Conservation (phyloP, 495 filamentous ascomycete genomes). For the Xylaria nigripes region DNA sequence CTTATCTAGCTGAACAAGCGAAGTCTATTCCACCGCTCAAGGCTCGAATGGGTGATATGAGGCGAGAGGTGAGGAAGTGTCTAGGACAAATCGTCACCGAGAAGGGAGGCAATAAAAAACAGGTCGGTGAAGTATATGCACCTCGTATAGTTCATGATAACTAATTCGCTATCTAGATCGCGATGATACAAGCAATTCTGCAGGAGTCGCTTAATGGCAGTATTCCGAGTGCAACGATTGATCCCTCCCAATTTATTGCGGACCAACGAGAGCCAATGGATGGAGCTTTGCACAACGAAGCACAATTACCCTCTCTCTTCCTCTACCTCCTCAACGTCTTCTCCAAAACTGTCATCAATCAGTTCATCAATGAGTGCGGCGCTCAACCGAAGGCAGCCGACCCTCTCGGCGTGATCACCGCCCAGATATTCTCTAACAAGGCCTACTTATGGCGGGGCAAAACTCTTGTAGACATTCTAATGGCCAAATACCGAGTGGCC, state of each 20-base stretch:
- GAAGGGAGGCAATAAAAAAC: slow-evolving; percentile 52
- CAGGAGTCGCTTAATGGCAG: slow-evolving; percentile 33
- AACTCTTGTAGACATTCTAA: slow-evolving; percentile 73
- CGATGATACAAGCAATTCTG: slow-evolving; percentile 34
- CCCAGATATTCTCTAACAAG: slow-evolving; percentile 62
- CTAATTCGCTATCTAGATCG: slow-evolving; percentile 30
- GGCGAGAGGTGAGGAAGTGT: slow-evolving; percentile 59
- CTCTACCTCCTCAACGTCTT: slow-evolving; percentile 80
- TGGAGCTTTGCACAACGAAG: slow-evolving; percentile 45
- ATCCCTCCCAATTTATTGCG: slow-evolving; percentile 60
- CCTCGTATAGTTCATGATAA: neutral
- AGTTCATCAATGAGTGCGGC: slow-evolving; percentile 67
- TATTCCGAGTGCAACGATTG: slow-evolving; percentile 49
- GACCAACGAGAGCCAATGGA: slow-evolving; percentile 45
- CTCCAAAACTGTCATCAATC: slow-evolving; percentile 64
- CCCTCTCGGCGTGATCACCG: slow-evolving; percentile 68
- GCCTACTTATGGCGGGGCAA: slow-evolving; percentile 60
- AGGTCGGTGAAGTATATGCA: slow-evolving; percentile 35
- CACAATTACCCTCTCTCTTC: slow-evolving; percentile 55
- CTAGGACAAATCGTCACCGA: slow-evolving; percentile 66
- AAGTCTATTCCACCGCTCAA: slow-evolving; percentile 45
- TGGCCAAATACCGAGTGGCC: slow-evolving; percentile 73
- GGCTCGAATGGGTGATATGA: slow-evolving; percentile 60
- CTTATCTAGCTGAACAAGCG: slow-evolving; percentile 44
- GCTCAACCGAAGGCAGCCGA: slow-evolving; percentile 65